phyloP scores from a whole-genome alignment of 1,284 basidiomycete species.

The Ceratobasidium sp. region DNA sequence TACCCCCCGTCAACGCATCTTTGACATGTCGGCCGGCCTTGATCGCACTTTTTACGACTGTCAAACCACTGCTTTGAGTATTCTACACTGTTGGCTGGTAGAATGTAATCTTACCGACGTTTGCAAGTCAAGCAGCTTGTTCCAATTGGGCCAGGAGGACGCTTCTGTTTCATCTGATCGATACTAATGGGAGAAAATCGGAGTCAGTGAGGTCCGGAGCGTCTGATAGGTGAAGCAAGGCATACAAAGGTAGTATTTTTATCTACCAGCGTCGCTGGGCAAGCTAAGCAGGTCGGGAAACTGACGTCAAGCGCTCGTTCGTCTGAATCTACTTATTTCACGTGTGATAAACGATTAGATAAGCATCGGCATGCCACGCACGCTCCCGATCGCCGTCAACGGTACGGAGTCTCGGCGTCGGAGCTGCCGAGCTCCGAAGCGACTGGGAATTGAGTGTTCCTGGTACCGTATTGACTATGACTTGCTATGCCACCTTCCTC shows the following conservation, averaged over 20 bases:
- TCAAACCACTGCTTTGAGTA: not conserved
- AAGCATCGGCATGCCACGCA: too few relatives aligned
- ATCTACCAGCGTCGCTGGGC: too few relatives aligned
- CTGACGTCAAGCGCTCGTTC: too few relatives aligned
- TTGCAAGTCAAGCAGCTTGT: constrained; percentile 7
- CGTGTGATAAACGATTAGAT: too few relatives aligned
- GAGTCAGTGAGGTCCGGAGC: not conserved
- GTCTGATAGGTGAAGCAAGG: not conserved
- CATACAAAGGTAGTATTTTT: not conserved
- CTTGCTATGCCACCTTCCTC: too few relatives aligned
- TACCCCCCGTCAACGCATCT: not conserved
- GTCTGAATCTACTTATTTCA: too few relatives aligned
- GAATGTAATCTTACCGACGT: not conserved
- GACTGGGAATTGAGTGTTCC: too few relatives aligned
- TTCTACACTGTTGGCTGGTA: not conserved
- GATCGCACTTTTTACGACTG: constrained; percentile 5
- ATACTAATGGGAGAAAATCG: not conserved
- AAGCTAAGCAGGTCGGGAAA: too few relatives aligned
- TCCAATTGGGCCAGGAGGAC: constrained; percentile 15
- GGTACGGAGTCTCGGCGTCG: too few relatives aligned
- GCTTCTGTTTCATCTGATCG: not conserved
- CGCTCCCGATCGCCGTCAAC: too few relatives aligned
- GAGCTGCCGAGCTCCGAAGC: too few relatives aligned
- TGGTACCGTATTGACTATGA: too few relatives aligned
- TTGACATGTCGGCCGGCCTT: not conserved